phyloP scores from a whole-genome alignment of 108 stramenopile genomes.

The Nannochloropsis salina region DNA sequence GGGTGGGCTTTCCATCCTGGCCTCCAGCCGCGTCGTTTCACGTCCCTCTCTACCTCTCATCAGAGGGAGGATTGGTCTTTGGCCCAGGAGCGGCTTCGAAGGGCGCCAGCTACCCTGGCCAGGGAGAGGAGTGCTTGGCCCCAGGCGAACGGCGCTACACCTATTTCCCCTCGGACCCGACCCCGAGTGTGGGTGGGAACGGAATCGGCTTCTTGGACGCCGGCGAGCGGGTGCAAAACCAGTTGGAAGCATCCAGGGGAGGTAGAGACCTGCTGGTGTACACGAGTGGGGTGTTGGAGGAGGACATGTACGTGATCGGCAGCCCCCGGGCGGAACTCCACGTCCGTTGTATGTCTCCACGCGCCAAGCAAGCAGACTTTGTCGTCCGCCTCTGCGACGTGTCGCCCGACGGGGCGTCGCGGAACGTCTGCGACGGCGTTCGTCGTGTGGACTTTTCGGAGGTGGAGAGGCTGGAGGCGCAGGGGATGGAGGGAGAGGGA shows the following conservation, averaged over 20 bases:
- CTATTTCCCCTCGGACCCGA: constrained; percentile 7
- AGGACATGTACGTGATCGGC: constrained; percentile 17
- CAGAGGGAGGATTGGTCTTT: not conserved
- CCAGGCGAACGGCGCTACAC: not conserved
- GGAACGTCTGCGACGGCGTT: not conserved
- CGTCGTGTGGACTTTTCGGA: not conserved
- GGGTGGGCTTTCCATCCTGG: not conserved
- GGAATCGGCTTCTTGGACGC: not conserved
- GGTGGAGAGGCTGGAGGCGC: not conserved
- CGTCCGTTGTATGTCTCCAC: not conserved
- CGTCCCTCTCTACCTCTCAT: not conserved
- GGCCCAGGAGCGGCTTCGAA: not conserved
- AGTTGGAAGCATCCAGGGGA: not conserved
- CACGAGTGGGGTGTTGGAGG: not conserved
- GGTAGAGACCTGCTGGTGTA: constrained; percentile 7
- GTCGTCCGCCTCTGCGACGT: not conserved
- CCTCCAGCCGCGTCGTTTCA: not conserved
- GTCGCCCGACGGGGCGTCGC: not conserved
- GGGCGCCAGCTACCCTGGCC: not conserved
- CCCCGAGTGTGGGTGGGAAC: not conserved
- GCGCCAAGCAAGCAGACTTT: not conserved
- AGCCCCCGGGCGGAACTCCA: not conserved
- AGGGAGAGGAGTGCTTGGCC: not conserved
- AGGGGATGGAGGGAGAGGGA: not conserved
- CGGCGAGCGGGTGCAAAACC: not conserved